These are phyloP conservation scores for Spergularia bocconei DNA, from an alignment of 148 eudicot genomes.

Conservation along the genomic window DNA sequence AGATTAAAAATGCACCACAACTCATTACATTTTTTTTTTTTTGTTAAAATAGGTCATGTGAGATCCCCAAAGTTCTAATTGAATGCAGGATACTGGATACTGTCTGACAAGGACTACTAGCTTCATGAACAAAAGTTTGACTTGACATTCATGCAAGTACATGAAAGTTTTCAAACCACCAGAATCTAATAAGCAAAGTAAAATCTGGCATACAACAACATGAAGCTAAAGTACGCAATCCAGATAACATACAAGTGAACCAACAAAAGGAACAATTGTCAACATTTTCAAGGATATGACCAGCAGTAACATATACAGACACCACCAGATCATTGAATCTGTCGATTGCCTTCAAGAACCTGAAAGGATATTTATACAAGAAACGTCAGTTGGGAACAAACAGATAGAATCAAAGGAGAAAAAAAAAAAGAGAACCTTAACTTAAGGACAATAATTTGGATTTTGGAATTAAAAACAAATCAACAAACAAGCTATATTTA, in stretches of 20 bases:
- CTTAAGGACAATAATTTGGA: neutral
- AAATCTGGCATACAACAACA: neutral
- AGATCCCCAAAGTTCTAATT: neutral
- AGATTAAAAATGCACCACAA: neutral
- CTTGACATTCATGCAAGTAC: neutral
- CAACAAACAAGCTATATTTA: neutral
- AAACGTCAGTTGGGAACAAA: conserved; percentile 8
- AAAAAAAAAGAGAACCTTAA: neutral
- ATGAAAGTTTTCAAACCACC: neutral
- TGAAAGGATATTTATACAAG: conserved; percentile 29
- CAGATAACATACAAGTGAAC: neutral
- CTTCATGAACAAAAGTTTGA: neutral
- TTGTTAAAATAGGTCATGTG: neutral
- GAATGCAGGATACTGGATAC: neutral
- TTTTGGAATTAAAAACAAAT: neutral
- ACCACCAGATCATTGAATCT: conserved; percentile 94
- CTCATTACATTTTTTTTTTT: neutral
- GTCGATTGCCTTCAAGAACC: conserved; percentile 95
- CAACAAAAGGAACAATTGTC: neutral
- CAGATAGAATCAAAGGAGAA: neutral
- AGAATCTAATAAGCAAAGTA: neutral
- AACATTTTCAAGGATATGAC: conserved; percentile 80
- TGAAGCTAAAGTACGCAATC: neutral
- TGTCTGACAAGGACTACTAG: neutral
- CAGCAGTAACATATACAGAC: conserved; percentile 96